A percentile compares a stretch with the other conserved stretches of the same genome.
Conservation (phyloP, 2,329 filamentous ascomycete genomes). For the Claviceps pazoutovae region DNA sequence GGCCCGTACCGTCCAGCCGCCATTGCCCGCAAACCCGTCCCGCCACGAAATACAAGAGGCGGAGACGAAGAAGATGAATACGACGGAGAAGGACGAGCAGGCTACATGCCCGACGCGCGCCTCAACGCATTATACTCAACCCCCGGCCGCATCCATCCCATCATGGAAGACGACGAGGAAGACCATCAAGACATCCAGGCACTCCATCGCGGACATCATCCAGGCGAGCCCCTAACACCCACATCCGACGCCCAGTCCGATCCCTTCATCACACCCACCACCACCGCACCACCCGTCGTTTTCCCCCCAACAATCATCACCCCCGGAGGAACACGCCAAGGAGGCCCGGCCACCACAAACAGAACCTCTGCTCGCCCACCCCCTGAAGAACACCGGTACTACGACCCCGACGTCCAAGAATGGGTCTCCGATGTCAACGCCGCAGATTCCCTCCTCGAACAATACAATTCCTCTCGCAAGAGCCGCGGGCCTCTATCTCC, state of each 20-base stretch:
- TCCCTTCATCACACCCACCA: conserved; percentile 35
- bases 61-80: background rate
- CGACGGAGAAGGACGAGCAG: conserved; percentile 9
- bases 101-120: conserved; percentile 18
- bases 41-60: background rate
- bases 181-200: conserved; percentile 12
- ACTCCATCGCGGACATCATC: background rate
- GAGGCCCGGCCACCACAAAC: conserved; percentile 2
- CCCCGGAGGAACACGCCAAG: no score
- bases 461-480: conserved; percentile 22
- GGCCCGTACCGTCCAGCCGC: conserved; percentile 3
- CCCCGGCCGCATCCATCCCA: conserved; percentile 38
- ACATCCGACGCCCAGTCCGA: conserved; percentile 28
- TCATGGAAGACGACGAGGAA: conserved; percentile 45
- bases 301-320: conserved; percentile 13
- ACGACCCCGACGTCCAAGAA: conserved; percentile 40
- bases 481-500: conserved; percentile 29
- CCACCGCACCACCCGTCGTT: conserved; percentile 11
- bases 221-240: conserved; percentile 13
- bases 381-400: conserved; percentile 22
- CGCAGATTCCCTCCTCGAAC: conserved; percentile 36
- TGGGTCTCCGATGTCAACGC: conserved; percentile 45
- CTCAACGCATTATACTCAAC: conserved; percentile 15
- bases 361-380: conserved; percentile 22
- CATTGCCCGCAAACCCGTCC: conserved; percentile 17